Percentiles rank a stretch among this genome's conserved stretches.
Evolutionary conservation across 371 early-diverging fungal species (phyloP).

Genomic region (Actinomortierella wolfii): DNA sequence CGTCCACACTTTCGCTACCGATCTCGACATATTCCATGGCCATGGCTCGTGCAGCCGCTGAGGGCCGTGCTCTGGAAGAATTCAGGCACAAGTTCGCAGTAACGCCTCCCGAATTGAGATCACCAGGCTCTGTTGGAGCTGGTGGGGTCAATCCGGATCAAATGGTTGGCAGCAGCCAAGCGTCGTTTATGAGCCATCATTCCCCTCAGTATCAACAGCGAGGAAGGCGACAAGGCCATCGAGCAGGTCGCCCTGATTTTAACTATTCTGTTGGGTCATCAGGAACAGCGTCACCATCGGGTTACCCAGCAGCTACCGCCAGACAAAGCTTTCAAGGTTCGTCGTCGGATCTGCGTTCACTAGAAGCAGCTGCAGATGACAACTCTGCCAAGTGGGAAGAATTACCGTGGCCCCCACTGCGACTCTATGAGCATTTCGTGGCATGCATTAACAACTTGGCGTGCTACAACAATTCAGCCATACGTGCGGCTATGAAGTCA

Average conservation of each 20-base stretch:
- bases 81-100: too few species aligned
- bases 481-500: constrained; percentile 49
- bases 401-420: constrained; percentile 36
- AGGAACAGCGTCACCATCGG: too few species aligned
- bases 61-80: neutral
- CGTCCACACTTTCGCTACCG: constrained; percentile 31
- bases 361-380: neutral
- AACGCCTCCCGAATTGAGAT: neutral
- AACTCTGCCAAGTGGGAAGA: constrained; percentile 2
- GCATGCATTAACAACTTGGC: constrained; percentile 47
- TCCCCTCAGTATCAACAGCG: neutral
- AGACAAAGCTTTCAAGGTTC: neutral
- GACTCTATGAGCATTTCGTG: constrained; percentile 47
- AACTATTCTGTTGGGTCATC: too few species aligned
- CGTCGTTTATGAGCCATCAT: too few species aligned
- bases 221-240: neutral
- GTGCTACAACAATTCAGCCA: constrained; percentile 47
- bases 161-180: constrained; percentile 6
- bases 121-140: constrained; percentile 7
- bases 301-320: neutral
- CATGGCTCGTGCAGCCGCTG: neutral
- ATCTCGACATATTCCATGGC: constrained; percentile 15
- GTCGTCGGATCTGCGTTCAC: too few species aligned
- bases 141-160: constrained; percentile 5
- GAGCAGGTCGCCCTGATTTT: too few species aligned